These are phyloP conservation scores for Bombardia bombarda DNA, from an alignment of 495 filamentous ascomycete species.

Conservation along the genomic window DNA sequence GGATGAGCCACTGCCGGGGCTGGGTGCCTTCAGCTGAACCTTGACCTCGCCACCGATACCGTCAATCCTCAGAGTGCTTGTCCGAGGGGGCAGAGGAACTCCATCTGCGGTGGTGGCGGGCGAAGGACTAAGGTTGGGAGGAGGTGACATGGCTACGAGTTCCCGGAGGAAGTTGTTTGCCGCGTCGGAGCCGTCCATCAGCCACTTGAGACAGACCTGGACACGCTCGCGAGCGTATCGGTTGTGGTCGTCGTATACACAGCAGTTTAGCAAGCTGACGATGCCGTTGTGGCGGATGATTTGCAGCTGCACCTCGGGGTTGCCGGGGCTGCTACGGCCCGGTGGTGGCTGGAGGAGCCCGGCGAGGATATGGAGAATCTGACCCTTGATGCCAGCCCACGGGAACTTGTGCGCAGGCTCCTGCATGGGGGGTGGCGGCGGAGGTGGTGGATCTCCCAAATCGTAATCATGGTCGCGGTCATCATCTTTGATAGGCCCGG, in stretches of 20 bases:
- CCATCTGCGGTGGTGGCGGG: neutral
- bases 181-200: constrained; percentile 75
- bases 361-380: constrained; percentile 79
- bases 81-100: neutral
- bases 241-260: constrained; percentile 78
- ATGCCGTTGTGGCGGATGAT: constrained; percentile 75
- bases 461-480: constrained; percentile 31
- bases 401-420: constrained; percentile 84
- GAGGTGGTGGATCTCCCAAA: constrained; percentile 36
- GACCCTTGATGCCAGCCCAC: constrained; percentile 88
- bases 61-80: constrained; percentile 28
- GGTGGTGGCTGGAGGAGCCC: constrained; percentile 58
- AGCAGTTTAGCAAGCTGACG: constrained; percentile 78
- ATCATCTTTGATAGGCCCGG: constrained; percentile 15
- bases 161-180: constrained; percentile 69
- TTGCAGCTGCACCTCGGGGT: constrained; percentile 72
- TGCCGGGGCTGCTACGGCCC: constrained; percentile 52
- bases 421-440: constrained; percentile 52
- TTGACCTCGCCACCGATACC: constrained; percentile 38
- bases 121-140: constrained; percentile 16
- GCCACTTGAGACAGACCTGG: constrained; percentile 81
- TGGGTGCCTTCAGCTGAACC: constrained; percentile 24
- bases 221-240: constrained; percentile 86
- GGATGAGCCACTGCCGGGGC: neutral
- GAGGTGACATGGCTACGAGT: constrained; percentile 33